Base-by-base conservation (phyloP, 805 yeast genomes). In the Saccharomycopsis sp. region DNA sequence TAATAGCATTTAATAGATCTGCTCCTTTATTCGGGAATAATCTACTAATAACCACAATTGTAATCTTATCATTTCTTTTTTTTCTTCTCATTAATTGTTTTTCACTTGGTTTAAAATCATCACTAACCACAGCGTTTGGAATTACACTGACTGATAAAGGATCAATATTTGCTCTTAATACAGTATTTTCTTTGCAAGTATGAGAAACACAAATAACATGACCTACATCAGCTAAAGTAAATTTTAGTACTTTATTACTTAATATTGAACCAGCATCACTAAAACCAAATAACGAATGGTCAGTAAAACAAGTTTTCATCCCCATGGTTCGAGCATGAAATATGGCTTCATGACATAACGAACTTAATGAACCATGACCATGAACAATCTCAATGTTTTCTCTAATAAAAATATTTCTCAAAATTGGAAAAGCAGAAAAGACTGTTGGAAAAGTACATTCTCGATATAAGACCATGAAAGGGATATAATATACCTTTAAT, bases 21-120 rank as follows among this genome's bases (percentile, higher is more conserved):
- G 94, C 92, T 27, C 99, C 99, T 56, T 92, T 92, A 57, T 92
- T 92, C n/a, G 94, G 94, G 55, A 83, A 92, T 18, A 92, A 64
- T 49, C 99, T 66, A 6, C 96, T 83, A 19, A 94, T 89, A 15
- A 86, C 89, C 21, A 92, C 95, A 14, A 92, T 79, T 1, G 94
- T 86, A 28, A 92, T 79, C 19, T 34, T 44, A 19, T 27, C 19
- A 17, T 3, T 17, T 20, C 18, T 19, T 10, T 6, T 15, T 10
- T 25, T 12, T 9, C 35, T 15, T 15, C 19, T 17, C 18, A 25
- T 37, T 25, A 42, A 36, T 23, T 49, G 34, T 38, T 50, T 31
- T 12, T 57, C 35, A 21, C 46, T 59, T 0, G 86, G 87, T n/a
- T 57, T 56, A 56, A 92, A 92, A 56, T 88, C 94, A 34, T 73